phyloP scores from a whole-genome alignment of 371 early-diverging fungal species.

The Syncephalastrum racemosum region DNA sequence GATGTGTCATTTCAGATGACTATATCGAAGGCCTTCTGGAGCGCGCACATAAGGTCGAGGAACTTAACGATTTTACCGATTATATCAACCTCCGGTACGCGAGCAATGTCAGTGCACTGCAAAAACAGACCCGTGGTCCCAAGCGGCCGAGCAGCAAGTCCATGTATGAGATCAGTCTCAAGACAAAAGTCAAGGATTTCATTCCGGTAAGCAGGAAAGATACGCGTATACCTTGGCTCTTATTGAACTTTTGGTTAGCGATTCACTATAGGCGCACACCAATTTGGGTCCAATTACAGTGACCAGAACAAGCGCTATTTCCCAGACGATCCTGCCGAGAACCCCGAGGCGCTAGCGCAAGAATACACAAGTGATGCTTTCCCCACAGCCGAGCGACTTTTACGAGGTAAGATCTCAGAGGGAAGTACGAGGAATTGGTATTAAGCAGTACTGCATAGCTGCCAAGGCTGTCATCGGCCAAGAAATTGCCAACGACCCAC shows the following conservation, averaged over 20 bases:
- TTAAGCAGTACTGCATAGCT: constrained; percentile 25
- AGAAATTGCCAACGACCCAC: constrained; percentile 82
- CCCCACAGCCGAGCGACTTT: constrained; percentile 26
- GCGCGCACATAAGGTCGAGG: constrained; percentile 64
- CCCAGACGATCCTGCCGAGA: constrained; percentile 51
- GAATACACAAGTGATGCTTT: constrained; percentile 56
- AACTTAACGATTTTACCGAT: constrained; percentile 72
- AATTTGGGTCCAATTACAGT: constrained; percentile 69
- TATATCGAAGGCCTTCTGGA: constrained; percentile 49
- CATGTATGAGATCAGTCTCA: constrained; percentile 31
- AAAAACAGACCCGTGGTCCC: constrained; percentile 45
- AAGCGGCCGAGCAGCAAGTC: constrained; percentile 45
- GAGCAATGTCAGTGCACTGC: constrained; percentile 54
- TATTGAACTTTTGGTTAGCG: constrained; percentile 1
- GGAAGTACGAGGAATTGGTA: neutral
- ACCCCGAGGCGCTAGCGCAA: constrained; percentile 66
- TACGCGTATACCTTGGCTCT: neutral
- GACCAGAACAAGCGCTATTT: constrained; percentile 55
- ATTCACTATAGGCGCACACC: constrained; percentile 61
- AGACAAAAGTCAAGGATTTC: constrained; percentile 57
- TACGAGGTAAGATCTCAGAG: constrained; percentile 5
- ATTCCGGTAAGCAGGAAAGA: constrained; percentile 37
- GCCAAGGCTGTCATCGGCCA: constrained; percentile 73
- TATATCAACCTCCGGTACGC: constrained; percentile 73
- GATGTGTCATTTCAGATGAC: constrained; percentile 48